phyloP scores from a whole-genome alignment of 2,329 filamentous ascomycete species.

The Kalaharituber pfeilii region DNA sequence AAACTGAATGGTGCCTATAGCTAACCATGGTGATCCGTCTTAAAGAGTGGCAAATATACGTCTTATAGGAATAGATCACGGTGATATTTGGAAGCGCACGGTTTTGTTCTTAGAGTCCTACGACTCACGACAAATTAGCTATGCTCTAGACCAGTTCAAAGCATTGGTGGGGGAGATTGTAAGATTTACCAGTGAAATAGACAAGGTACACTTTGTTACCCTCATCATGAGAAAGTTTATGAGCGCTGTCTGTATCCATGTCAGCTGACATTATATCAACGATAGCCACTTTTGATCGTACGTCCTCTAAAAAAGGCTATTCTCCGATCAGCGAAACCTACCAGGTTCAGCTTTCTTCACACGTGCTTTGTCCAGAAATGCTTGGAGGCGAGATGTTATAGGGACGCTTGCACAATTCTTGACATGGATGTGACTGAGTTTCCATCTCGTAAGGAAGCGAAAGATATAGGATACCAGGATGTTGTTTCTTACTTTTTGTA shows the following conservation, averaged over 20 bases:
- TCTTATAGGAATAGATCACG: background rate
- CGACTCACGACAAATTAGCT: constrained; percentile 39
- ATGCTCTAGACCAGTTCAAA: constrained; percentile 34
- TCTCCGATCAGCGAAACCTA: constrained; percentile 20
- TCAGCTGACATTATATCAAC: too few species aligned
- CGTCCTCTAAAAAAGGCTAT: constrained; percentile 22
- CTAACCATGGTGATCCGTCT: background rate
- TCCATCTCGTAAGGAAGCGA: constrained; percentile 13
- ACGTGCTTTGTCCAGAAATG: constrained; percentile 22
- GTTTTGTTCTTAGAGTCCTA: constrained; percentile 24
- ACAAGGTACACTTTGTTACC: too few species aligned
- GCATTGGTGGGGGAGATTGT: constrained; percentile 30
- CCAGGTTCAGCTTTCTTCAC: constrained; percentile 23
- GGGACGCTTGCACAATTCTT: constrained; percentile 21
- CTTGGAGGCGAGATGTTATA: constrained; percentile 22
- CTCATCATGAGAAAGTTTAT: too few species aligned
- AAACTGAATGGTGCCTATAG: background rate
- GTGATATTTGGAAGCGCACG: background rate
- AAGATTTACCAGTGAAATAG: constrained; percentile 16
- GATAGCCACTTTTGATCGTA: constrained; percentile 21
- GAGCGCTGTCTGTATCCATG: too few species aligned
- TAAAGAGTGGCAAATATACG: constrained; percentile 1
- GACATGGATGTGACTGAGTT: constrained; percentile 23
- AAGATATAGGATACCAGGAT: constrained; percentile 19
- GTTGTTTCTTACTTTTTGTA: constrained; percentile 23